Evolutionary conservation across 2,329 filamentous ascomycete species (phyloP).

Genomic region (Colletotrichum sp.): DNA sequence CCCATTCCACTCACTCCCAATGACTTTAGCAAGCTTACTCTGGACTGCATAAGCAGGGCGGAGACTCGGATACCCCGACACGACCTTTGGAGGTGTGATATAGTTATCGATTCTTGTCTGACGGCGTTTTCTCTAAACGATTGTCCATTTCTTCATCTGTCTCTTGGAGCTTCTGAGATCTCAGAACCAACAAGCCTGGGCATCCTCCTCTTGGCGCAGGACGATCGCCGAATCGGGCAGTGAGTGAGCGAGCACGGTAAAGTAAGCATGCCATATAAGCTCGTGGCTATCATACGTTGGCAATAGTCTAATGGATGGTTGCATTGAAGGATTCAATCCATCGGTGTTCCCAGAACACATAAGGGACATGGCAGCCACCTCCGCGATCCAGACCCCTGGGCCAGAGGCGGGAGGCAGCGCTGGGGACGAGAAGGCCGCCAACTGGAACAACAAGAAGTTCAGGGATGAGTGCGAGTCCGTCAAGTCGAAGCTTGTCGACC

Average conservation of each 20-base stretch:
- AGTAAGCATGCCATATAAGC: not conserved
- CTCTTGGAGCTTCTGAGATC: not conserved
- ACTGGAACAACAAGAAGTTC: slow-evolving; percentile 38
- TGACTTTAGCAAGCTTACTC: not conserved
- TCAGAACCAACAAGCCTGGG: not conserved
- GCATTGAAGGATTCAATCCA: not conserved
- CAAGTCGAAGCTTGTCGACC: slow-evolving; percentile 45
- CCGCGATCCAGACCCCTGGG: slow-evolving; percentile 11
- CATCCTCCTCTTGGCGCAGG: not conserved
- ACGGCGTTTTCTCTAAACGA: not conserved
- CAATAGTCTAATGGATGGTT: not conserved
- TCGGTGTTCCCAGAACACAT: too few species aligned
- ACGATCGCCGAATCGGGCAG: not conserved
- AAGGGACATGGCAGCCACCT: slow-evolving; percentile 3
- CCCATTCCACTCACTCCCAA: not conserved
- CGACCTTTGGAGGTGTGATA: not conserved
- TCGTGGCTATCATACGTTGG: not conserved
- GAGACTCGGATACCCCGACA: not conserved
- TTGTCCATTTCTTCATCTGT: not conserved
- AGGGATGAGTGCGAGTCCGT: slow-evolving; percentile 47
- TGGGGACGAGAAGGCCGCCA: slow-evolving; percentile 27
- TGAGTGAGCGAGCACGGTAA: not conserved
- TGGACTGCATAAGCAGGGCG: not conserved
- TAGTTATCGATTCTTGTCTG: not conserved
- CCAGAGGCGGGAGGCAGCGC: slow-evolving; percentile 13